Conservation (phyloP, 2,329 filamentous ascomycete genomes). For the Nemania sp. region DNA sequence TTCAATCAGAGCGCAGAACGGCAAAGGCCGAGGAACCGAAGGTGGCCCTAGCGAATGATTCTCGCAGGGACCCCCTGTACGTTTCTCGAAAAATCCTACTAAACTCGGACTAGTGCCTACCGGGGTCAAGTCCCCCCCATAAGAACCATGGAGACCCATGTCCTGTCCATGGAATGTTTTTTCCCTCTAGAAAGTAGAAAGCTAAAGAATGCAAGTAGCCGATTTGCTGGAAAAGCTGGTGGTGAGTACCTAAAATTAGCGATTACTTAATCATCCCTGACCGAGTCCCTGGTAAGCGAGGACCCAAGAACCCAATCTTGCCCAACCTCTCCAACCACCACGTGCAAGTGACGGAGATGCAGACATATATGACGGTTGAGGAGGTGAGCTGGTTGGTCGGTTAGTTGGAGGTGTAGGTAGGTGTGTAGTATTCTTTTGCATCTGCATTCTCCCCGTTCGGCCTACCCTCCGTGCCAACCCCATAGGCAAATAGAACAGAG, state of each 20-base stretch:
- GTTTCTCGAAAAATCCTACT: constrained; percentile 42
- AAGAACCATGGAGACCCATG: constrained; percentile 12
- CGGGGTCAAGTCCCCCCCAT: constrained; percentile 2
- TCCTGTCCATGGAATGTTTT: constrained; percentile 21
- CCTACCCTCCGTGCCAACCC: neutral
- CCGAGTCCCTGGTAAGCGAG: constrained; percentile 26
- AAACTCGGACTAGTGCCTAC: constrained; percentile 28
- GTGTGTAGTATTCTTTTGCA: constrained; percentile 1
- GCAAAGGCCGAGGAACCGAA: constrained; percentile 33
- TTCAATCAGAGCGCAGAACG: constrained; percentile 9
- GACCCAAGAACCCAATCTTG: constrained; percentile 17
- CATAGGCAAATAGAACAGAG: too few relatives aligned
- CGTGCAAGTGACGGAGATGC: constrained; percentile 27
- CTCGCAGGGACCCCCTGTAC: constrained; percentile 29
- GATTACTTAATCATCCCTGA: constrained; percentile 30
- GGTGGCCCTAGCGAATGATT: constrained; percentile 27
- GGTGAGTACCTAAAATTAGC: constrained; percentile 37
- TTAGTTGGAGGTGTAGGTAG: constrained; percentile 9
- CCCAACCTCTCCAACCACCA: constrained; percentile 30
- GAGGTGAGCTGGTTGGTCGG: constrained; percentile 1
- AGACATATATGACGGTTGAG: constrained; percentile 12
- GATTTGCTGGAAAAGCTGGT: constrained; percentile 35
- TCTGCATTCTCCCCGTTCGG: constrained; percentile 10
- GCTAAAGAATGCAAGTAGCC: constrained; percentile 32
- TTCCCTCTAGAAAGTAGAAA: constrained; percentile 11